Base-by-base conservation (phyloP, 352 stramenopile genomes). In the Plasmopara halstedii region DNA sequence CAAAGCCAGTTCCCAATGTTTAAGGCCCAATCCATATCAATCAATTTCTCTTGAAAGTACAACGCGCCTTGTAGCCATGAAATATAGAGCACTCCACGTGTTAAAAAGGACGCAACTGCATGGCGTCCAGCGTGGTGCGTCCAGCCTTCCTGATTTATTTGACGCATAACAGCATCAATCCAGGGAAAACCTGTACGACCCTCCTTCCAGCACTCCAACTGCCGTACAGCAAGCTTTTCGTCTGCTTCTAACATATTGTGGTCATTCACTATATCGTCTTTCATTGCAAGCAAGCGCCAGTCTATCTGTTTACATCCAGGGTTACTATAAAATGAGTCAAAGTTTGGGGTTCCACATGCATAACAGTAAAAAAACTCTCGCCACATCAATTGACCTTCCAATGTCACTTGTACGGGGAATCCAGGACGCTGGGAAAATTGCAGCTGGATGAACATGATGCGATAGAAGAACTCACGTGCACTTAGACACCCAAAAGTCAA, bases 1-100 rank as follows among this genome's bases (percentile, higher is more conserved):
- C 96, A 98, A 36, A 96, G 76, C 95, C 96, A 98, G 56, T 98
- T 99, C 65, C 95, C 96, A 47, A 95, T 85, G 69, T 98, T 98
- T n/a, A 99, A 57, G 2, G 80, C 59, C 79, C 93, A 98, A 58
- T 99, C 95, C 18, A 95, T 67, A 63, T 99, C 96, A 26, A 99
- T 69, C 2, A 98, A 73, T 25, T 96, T 80, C 48, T 89, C 73
- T 50, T 98, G 92, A 62, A 83, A 95, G 17, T 95, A 89, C 18
- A 65, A 62, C 6, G 85, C 87, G 4, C 94, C 94, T 22, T 82
- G 64, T 36, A 97, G 74, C 95, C 95, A 98, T 56, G 71, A 90
- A 46, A 97, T 85, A 61, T 88, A 98, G 13, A 98, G 67, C 55
- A 98, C 93, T 6, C 95, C 95, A 17, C 96, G 67, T 7, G 96